Conservation (phyloP, 2,329 filamentous ascomycete species). For the Fusarium verrucosum region DNA sequence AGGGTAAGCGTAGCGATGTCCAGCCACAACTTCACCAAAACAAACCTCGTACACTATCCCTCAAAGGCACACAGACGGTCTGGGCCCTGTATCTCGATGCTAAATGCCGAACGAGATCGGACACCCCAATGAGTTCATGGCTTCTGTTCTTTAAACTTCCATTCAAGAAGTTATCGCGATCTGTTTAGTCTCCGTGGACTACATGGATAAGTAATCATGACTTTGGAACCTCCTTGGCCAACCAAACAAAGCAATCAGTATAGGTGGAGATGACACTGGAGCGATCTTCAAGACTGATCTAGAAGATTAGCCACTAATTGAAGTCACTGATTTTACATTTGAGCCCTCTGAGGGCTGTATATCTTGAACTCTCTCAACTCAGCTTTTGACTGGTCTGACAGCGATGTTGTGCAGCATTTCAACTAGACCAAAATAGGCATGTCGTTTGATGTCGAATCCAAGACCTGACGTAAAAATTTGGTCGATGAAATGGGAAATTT, state of each 20-base stretch:
- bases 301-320: no score
- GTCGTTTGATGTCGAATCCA: background rate
- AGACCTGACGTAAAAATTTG: background rate
- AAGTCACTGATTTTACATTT: no score
- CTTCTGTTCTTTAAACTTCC: background rate
- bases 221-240: no score
- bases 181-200: no score
- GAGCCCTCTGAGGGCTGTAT: no score
- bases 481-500: background rate
- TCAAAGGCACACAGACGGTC: background rate
- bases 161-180: background rate
- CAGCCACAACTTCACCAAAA: background rate
- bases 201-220: no score
- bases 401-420: slow-evolving; percentile 3
- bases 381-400: slow-evolving; percentile 13
- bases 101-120: background rate
- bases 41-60: background rate
- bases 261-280: no score
- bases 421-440: slow-evolving; percentile 39
- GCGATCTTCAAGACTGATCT: no score
- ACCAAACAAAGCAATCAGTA: no score
- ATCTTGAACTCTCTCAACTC: background rate
- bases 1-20: background rate
- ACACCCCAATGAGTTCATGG: background rate
- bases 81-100: background rate